These are phyloP conservation scores for Triangularia setosa DNA, from an alignment of 2,329 filamentous ascomycete genomes.

Conservation along the genomic window DNA sequence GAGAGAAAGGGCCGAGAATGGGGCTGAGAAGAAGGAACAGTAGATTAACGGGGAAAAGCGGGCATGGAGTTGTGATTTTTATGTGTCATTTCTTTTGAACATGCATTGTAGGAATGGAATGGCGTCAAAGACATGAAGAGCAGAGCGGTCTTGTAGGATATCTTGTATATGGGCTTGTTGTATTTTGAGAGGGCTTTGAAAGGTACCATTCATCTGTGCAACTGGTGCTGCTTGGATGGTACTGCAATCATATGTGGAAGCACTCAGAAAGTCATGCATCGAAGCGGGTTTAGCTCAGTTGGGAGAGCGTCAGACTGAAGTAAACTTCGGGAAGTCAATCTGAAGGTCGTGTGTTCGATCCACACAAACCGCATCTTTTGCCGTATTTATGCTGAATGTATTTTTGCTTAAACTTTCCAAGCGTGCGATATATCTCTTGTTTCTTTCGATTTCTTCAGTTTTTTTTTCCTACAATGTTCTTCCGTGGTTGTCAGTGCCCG, in stretches of 20 bases:
- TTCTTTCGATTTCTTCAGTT: too few species aligned
- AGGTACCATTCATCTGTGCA: not conserved
- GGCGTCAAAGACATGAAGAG: not conserved
- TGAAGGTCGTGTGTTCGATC: slow-evolving; percentile 25
- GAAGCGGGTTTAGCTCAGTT: slow-evolving; percentile 25
- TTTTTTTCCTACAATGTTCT: too few species aligned
- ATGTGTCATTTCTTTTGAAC: not conserved
- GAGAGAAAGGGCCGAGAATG: slow-evolving; percentile 39
- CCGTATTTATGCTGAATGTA: not conserved
- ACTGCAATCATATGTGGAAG: not conserved
- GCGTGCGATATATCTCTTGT: too few species aligned
- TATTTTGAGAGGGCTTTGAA: not conserved
- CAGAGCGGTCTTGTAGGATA: not conserved
- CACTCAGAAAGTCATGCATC: not conserved
- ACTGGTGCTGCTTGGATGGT: not conserved
- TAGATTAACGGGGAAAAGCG: not conserved
- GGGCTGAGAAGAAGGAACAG: slow-evolving; percentile 32
- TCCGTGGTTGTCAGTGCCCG: too few species aligned
- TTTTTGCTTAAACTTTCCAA: not conserved
- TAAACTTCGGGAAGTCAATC: slow-evolving; percentile 18
- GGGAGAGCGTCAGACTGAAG: slow-evolving; percentile 26
- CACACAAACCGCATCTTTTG: slow-evolving; percentile 20
- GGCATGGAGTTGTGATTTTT: not conserved
- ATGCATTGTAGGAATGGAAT: not conserved
- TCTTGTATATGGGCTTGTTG: not conserved